phyloP scores from a whole-genome alignment of 2,329 filamentous ascomycete genomes.

The Cercospora sojina region DNA sequence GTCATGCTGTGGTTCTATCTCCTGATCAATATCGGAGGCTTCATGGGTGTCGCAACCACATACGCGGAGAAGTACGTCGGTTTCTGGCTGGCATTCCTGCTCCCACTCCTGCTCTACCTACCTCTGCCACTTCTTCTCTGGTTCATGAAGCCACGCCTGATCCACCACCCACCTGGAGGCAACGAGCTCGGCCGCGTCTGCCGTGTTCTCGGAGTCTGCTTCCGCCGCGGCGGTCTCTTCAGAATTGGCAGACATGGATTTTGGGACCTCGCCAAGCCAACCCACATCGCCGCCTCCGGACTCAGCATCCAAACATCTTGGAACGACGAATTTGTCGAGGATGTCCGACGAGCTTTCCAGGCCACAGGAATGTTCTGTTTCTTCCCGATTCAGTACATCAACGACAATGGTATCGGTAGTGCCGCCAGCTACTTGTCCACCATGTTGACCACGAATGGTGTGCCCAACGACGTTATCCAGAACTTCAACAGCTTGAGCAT shows the following conservation, averaged over 20 bases:
- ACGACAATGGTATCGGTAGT: conserved; percentile 38
- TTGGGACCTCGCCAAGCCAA: conserved; percentile 34
- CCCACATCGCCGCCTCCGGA: conserved; percentile 29
- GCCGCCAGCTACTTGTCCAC: conserved; percentile 30
- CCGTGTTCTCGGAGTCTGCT: conserved; percentile 26
- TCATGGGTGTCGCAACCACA: conserved; percentile 24
- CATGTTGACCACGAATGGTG: conserved; percentile 36
- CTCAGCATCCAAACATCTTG: conserved; percentile 44
- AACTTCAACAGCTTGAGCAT: conserved; percentile 50
- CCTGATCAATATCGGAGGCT: conserved; percentile 64
- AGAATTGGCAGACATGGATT: conserved; percentile 26
- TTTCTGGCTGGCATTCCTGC: conserved; percentile 64
- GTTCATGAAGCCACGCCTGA: conserved; percentile 32
- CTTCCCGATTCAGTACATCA: conserved; percentile 46
- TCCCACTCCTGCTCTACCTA: conserved; percentile 63
- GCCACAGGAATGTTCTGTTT: conserved; percentile 59
- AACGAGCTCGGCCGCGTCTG: conserved; percentile 30
- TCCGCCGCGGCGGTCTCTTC: conserved; percentile 21
- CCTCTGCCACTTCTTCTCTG: conserved; percentile 39
- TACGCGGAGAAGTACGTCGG: conserved; percentile 66
- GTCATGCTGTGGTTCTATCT: conserved; percentile 65
- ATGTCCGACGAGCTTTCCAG: conserved; percentile 59
- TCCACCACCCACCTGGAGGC: conserved; percentile 30
- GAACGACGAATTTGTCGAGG: conserved; percentile 69
- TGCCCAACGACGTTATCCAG: conserved; percentile 49